A percentile compares a stretch with the other conserved stretches of the same genome.
phyloP scores from a whole-genome alignment of 805 yeast species.

The Starmerella vaccinii region DNA sequence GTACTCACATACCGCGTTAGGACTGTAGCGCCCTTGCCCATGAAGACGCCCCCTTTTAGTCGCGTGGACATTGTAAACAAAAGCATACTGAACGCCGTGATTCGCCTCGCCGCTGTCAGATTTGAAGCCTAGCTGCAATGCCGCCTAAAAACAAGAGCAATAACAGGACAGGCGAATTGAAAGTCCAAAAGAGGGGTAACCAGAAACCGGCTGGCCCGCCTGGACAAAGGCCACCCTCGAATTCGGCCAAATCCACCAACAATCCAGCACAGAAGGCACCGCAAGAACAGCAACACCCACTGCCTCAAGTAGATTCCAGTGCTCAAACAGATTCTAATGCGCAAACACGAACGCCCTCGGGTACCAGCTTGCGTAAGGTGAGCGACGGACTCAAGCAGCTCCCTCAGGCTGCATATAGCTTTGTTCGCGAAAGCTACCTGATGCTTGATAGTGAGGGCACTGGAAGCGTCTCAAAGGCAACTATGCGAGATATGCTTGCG shows the following conservation, averaged over 20 bases:
- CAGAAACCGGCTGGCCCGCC: neutral
- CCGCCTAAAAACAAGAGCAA: neutral
- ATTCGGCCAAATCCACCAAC: neutral
- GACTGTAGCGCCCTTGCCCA: neutral
- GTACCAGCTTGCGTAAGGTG: slow-evolving; percentile 22
- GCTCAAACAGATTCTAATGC: neutral
- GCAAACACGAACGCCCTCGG: neutral
- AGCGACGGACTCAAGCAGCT: slow-evolving; percentile 25
- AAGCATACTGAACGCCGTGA: neutral
- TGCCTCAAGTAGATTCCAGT: no score
- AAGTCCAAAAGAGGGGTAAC: slow-evolving; percentile 10
- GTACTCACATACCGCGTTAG: no score
- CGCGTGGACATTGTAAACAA: slow-evolving; percentile 2
- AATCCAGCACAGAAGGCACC: no score
- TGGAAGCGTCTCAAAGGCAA: slow-evolving; percentile 23
- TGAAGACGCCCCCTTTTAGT: neutral
- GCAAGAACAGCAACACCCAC: neutral
- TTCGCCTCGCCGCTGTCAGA: neutral
- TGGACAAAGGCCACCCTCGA: neutral
- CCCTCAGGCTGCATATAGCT: slow-evolving; percentile 23
- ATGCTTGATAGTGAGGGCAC: slow-evolving; percentile 25
- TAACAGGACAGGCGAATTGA: neutral
- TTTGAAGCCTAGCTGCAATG: neutral
- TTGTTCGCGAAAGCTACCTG: slow-evolving; percentile 25
- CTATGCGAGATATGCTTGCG: slow-evolving; percentile 21